Conservation (phyloP, 331 rosid species). For the Prunus yedoensis region DNA sequence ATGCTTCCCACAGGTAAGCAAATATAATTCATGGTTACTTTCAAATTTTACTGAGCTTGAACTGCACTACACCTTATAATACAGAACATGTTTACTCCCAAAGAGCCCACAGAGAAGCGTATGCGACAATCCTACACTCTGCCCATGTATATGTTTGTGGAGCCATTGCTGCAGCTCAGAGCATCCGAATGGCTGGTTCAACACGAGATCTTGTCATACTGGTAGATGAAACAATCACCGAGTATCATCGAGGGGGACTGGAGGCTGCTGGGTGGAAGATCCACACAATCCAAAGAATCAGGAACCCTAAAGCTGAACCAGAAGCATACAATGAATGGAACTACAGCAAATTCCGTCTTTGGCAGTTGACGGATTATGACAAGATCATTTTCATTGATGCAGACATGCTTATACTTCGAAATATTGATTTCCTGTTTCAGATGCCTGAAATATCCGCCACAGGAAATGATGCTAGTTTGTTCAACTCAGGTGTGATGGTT, state of each 20-base stretch:
- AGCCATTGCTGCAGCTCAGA: slow-evolving; percentile 93
- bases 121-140: slow-evolving; percentile 93
- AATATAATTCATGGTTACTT: not conserved
- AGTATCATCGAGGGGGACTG: slow-evolving; percentile 79
- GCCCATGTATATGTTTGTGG: slow-evolving; percentile 92
- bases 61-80: not conserved
- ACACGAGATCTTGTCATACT: slow-evolving; percentile 84
- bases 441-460: slow-evolving; percentile 96
- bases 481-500: slow-evolving; percentile 94
- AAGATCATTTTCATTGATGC: slow-evolving; percentile 94
- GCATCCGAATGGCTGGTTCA: slow-evolving; percentile 90
- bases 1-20: not conserved
- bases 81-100: slow-evolving; percentile 64
- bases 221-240: slow-evolving; percentile 81
- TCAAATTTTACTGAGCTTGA: not conserved
- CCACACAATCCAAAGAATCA: slow-evolving; percentile 71
- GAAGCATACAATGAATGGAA: slow-evolving; percentile 98
- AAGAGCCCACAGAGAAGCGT: slow-evolving; percentile 69
- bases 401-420: slow-evolving; percentile 74
- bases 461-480: slow-evolving; percentile 79
- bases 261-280: slow-evolving; percentile 96
- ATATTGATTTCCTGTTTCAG: slow-evolving; percentile 75
- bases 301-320: slow-evolving; percentile 92
- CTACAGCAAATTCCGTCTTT: slow-evolving; percentile 90
- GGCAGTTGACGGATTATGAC: slow-evolving; percentile 93